phyloP scores from a whole-genome alignment of 768 basidiomycete genomes.

The Trametes coccinea region DNA sequence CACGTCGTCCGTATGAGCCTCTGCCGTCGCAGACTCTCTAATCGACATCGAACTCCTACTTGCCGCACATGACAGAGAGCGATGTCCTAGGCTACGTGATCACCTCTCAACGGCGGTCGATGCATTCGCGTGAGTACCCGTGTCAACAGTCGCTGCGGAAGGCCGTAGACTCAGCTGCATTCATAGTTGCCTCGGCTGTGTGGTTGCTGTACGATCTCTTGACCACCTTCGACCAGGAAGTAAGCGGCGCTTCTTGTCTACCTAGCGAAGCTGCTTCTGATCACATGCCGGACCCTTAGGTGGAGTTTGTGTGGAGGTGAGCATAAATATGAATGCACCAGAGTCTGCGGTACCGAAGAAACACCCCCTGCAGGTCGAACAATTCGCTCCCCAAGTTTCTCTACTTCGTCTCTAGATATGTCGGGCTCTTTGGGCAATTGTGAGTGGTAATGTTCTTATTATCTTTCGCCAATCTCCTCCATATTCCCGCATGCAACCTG shows the following conservation, averaged over 20 bases:
- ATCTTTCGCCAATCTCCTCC: background rate
- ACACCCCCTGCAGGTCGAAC: conserved; percentile 11
- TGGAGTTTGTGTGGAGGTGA: conserved; percentile 18
- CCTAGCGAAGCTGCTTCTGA: background rate
- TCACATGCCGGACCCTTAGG: background rate
- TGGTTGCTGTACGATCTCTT: conserved; percentile 16
- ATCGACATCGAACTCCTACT: background rate
- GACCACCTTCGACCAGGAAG: conserved; percentile 15
- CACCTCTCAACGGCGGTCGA: conserved; percentile 1
- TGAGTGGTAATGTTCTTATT: conserved; percentile 1
- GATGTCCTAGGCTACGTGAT: conserved; percentile 6
- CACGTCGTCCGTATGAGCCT: conserved; percentile 2
- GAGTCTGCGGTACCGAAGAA: background rate
- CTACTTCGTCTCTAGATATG: conserved; percentile 23
- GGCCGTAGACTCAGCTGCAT: background rate
- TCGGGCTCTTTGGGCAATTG: conserved; percentile 15
- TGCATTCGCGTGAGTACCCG: background rate
- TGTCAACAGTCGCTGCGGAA: no score
- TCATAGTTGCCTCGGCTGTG: conserved; percentile 1
- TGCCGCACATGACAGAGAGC: conserved; percentile 6
- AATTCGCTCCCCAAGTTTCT: conserved; percentile 18
- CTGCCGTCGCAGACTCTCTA: background rate
- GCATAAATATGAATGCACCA: background rate
- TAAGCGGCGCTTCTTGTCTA: background rate
- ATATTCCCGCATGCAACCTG: no score